Conservation (phyloP, 176 grass and related monocot species). For the Triticum aestivum region DNA sequence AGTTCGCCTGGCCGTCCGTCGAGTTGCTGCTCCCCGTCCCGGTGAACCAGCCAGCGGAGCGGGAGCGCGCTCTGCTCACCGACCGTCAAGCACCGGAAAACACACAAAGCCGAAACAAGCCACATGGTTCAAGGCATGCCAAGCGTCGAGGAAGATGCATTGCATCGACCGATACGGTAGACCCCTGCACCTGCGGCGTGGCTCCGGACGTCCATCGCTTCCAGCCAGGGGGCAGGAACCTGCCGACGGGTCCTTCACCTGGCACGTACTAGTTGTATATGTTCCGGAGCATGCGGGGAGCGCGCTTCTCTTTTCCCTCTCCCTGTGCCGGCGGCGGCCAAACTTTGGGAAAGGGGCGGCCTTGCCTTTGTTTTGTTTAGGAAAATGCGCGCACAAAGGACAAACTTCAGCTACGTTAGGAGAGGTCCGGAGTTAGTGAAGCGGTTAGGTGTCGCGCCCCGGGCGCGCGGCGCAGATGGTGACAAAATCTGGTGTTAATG, state of each 20-base stretch:
- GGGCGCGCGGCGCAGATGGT: background rate
- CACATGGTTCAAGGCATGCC: too few species aligned
- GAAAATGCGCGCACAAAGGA: background rate
- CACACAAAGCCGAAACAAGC: too few species aligned
- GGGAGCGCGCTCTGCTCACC: too few species aligned
- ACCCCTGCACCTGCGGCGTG: too few species aligned
- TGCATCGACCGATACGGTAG: too few species aligned
- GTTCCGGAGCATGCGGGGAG: background rate
- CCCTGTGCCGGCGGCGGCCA: background rate
- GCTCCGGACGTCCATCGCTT: too few species aligned
- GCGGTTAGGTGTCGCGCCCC: background rate
- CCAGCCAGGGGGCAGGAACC: background rate
- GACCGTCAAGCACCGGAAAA: too few species aligned
- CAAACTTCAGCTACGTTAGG: background rate
- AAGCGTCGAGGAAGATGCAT: too few species aligned
- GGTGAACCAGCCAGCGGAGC: too few species aligned
- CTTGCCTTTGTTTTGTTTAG: background rate
- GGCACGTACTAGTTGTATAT: background rate
- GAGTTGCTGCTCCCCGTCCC: too few species aligned
- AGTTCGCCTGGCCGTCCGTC: too few species aligned
- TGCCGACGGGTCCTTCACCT: background rate
- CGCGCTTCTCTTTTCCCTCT: background rate
- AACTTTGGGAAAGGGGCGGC: background rate
- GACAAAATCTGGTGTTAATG: background rate
- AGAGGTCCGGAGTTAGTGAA: background rate